Base-by-base conservation (phyloP, 257 asterid genomes). In the Solanum arcanum region DNA sequence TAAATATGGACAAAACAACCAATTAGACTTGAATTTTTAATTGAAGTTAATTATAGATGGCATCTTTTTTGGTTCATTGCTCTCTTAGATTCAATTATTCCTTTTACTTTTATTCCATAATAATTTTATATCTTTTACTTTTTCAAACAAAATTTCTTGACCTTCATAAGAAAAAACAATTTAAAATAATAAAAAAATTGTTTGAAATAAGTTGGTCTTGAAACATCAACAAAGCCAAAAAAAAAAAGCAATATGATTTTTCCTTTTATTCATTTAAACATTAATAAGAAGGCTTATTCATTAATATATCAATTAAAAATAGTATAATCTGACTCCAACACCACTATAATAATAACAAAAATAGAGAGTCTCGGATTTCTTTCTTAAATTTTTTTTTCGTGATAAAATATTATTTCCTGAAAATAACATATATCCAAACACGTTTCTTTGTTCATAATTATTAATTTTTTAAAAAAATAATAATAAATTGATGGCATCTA, bases 41-140 rank as follows among this genome's bases (percentile, higher is more conserved):
- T n/a, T 76, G 60, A 76, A 76, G 60, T 42, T 42, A 76, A 7
- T 56, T 56, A 56, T 41, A 42, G 35, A n/a, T 77, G 62, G 2
- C n/a, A n/a, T 77, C 21, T 42, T 44, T 77, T 44, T 77, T 77
- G 62, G 15, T 77, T 77, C 83, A 44, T 77, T 78, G 66, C 27
- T 44, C 39, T 46, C 64, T 78, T 46, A 9, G 15, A 46, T 46
- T 27, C 64, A 78, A 15, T 78, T 78, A 46, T 78, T 78, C 66
- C 66, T 46, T 46, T 8, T 78, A 27, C 84, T 78, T n/a, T 25
- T 76, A 41, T 44, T 77, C 39, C 84, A 14, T 25, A 10, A 44
- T 25, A 78, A 25, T 46, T 72, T 39, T 27, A 18, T 46, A 9
- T 46, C 41, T 78, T 74, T 74, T 3, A 74, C 49, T 74, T 20